phyloP scores from a whole-genome alignment of 2,329 filamentous ascomycete species.

The Botrytis paeoniae region DNA sequence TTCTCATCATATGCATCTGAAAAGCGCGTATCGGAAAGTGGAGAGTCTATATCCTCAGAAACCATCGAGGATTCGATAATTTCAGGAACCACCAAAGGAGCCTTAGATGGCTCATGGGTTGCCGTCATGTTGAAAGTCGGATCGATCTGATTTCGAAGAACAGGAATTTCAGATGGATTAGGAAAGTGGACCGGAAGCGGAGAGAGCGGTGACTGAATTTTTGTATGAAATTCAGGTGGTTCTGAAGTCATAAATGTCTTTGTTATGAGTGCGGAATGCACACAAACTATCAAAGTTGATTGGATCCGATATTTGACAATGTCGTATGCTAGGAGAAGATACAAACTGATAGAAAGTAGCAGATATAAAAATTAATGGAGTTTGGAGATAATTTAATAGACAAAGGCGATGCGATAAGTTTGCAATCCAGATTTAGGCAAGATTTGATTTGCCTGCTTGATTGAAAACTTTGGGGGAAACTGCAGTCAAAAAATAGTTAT shows the following conservation, averaged over 20 bases:
- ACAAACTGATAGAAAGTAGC: constrained; percentile 8
- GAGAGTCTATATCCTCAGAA: constrained; percentile 23
- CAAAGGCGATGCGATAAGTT: neutral
- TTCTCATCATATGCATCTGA: constrained; percentile 39
- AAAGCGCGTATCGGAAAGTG: constrained; percentile 35
- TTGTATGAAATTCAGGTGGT: constrained; percentile 59
- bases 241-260: constrained; percentile 35
- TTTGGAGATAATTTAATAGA: neutral
- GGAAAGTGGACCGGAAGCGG: constrained; percentile 67
- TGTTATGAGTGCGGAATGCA: constrained; percentile 19
- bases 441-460: neutral
- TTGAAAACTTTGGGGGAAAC: neutral
- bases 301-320: neutral
- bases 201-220: constrained; percentile 66
- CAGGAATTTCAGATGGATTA: constrained; percentile 65
- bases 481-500: constrained; percentile 1
- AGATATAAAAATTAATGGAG: neutral
- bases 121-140: constrained; percentile 66
- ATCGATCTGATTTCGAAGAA: constrained; percentile 70
- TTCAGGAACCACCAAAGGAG: constrained; percentile 14
- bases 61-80: constrained; percentile 2
- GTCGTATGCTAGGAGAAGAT: neutral
- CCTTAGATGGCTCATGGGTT: constrained; percentile 42
- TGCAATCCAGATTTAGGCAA: neutral
- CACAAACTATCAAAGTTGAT: constrained; percentile 4